A percentile compares a stretch with the other conserved stretches of the same genome.
Evolutionary conservation across 768 basidiomycete species (phyloP).

Genomic region (Imleria badia): DNA sequence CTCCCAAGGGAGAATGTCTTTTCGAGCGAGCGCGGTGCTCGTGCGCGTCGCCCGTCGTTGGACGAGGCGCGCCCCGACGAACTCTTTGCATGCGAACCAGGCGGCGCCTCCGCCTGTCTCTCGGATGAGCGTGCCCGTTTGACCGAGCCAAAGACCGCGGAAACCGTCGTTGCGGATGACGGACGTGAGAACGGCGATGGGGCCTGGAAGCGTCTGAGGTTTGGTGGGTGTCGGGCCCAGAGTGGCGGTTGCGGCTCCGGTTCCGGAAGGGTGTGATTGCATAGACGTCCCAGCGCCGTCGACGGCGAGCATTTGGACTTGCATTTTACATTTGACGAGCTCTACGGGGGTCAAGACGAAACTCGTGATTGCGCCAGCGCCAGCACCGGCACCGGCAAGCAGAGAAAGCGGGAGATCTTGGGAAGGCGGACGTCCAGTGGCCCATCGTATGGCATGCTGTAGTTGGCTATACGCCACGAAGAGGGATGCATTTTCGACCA

Average conservation of each 20-base stretch:
- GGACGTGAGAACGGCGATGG: slow-evolving; percentile 61
- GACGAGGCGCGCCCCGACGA: slow-evolving; percentile 61
- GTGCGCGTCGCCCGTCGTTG: slow-evolving; percentile 40
- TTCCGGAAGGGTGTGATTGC: slow-evolving; percentile 10
- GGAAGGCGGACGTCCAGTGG: slow-evolving; percentile 34
- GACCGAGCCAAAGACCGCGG: slow-evolving; percentile 93
- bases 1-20: slow-evolving; percentile 69
- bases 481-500: slow-evolving; percentile 86
- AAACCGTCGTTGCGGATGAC: slow-evolving; percentile 69
- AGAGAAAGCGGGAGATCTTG: slow-evolving; percentile 61
- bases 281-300: slow-evolving; percentile 15
- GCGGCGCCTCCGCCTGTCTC: slow-evolving; percentile 90
- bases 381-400: slow-evolving; percentile 76
- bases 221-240: slow-evolving; percentile 11
- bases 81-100: slow-evolving; percentile 91
- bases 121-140: slow-evolving; percentile 89
- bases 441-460: slow-evolving; percentile 56
- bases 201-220: slow-evolving; percentile 57
- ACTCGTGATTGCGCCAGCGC: slow-evolving; percentile 85
- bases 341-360: slow-evolving; percentile 93
- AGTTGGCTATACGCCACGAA: slow-evolving; percentile 85
- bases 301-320: slow-evolving; percentile 80
- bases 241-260: slow-evolving; percentile 17
- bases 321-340: slow-evolving; percentile 97
- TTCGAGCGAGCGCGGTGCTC: slow-evolving; percentile 33